Conservation (phyloP, 2,329 filamentous ascomycete genomes). For the Coniochaeta ligniaria region DNA sequence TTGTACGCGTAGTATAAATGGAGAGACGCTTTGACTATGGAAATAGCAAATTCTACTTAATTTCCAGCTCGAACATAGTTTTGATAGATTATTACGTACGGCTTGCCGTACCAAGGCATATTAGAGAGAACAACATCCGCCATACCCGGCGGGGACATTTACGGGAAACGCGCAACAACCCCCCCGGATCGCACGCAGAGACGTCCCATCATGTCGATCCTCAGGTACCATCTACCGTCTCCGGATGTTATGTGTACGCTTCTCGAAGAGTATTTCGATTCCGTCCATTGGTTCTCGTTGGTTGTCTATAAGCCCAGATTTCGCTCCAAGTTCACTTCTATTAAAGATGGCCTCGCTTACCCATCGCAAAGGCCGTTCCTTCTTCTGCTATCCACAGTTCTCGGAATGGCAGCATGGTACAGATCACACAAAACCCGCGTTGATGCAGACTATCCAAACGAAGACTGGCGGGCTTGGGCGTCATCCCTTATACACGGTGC, state of each 20-base stretch:
- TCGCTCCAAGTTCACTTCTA: background rate
- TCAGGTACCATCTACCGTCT: background rate
- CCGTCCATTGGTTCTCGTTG: background rate
- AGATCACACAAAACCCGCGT: background rate
- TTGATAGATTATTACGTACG: too few relatives aligned
- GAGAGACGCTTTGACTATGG: too few relatives aligned
- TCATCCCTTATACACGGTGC: background rate
- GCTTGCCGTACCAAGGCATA: too few relatives aligned
- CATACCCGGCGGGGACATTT: background rate
- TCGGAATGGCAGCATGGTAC: background rate
- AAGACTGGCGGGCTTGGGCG: background rate
- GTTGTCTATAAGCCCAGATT: background rate
- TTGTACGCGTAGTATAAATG: too few relatives aligned
- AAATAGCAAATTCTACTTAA: too few relatives aligned
- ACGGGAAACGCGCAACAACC: background rate
- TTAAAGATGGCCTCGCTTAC: background rate
- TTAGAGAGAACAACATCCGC: background rate
- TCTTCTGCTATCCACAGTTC: background rate
- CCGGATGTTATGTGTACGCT: background rate
- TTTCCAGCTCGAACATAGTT: too few relatives aligned
- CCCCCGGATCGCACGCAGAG: background rate
- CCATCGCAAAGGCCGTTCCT: background rate
- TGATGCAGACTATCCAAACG: background rate
- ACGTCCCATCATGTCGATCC: background rate
- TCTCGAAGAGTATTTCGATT: background rate